Evolutionary conservation across 192 early-diverging fungal species (phyloP), one percentile per base, ranked within the genome.

Genomic region (Coemansia sp.): DNA sequence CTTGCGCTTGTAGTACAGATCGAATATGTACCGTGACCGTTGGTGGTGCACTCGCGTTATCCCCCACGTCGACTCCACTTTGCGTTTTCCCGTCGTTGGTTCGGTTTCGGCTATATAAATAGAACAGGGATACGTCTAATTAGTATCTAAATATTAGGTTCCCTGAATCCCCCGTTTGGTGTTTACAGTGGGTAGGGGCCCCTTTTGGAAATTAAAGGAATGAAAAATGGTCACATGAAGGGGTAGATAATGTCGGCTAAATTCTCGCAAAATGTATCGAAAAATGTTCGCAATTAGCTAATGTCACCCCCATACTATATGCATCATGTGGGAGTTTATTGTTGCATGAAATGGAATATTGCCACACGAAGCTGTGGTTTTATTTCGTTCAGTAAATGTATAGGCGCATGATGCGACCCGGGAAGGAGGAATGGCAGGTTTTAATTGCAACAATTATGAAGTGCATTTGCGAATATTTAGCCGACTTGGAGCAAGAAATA

Each of bases 41-140:
- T 99, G 96, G 79, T 99, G 96, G 73, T 99, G 96, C 25, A 99
- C 79, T 26, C 92, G 87, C 75, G 97, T 95, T 34, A 99, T 90
- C 10, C 91, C 86, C 97, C 97, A 99, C 25, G 87, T 69, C 40
- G 93, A 86, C 83, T 99, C 95, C 18, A 88, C 85, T 68, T 91
- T 91, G 70, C 97, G 90, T 74, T 96, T 97, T 51, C 93, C 94
- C 63, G 95, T 90, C 61, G 90, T 88, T 8, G 91, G 84, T 62
- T 97, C 96, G 74, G 95, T 97, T 71, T 99, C 97, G 68, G 90
- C 95, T 95, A 80, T 47, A 70, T 20, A 18, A 18, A 20, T 18
- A 48, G 18, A 44, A 44, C 40, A 44, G 40, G 40, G 15, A 44
- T 44, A 9, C 5, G 9, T 44, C 40, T 44, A 44, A 44, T 44